Evolutionary conservation across 352 stramenopile genomes (phyloP).

Genomic region (Plasmopara muralis): DNA sequence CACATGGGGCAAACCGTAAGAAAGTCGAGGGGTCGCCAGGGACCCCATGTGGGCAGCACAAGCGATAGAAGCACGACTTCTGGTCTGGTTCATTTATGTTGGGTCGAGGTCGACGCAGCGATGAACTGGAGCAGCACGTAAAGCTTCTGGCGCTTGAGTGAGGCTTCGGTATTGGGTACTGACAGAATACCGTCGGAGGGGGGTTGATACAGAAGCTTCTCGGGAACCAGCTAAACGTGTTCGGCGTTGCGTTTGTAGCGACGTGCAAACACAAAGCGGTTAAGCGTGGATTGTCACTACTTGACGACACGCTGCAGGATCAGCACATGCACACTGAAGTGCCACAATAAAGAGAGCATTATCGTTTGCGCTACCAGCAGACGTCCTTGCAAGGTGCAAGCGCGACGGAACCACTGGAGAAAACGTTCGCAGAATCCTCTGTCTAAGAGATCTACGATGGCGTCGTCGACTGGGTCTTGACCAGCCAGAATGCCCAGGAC

Average conservation of each 20-base stretch:
- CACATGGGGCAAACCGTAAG: not conserved
- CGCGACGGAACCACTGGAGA: no score
- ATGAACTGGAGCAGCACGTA: not conserved
- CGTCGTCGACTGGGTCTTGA: not conserved
- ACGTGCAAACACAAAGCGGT: not conserved
- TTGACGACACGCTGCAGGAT: not conserved
- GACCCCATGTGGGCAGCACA: not conserved
- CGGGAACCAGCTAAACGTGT: not conserved
- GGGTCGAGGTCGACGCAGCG: no score
- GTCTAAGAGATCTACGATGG: no score
- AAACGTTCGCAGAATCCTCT: no score
- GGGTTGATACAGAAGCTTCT: not conserved
- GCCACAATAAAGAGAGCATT: no score
- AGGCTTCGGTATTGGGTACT: not conserved
- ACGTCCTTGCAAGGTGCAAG: no score
- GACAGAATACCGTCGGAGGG: not conserved
- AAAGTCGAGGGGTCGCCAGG: not conserved
- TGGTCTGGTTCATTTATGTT: not conserved
- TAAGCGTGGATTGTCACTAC: not conserved
- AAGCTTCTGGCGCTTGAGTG: not conserved
- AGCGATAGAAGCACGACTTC: not conserved
- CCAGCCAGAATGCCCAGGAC: not conserved
- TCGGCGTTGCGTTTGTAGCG: no score
- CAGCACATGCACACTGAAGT: no score
- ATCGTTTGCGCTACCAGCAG: no score